Conservation (phyloP, 2,329 filamentous ascomycete genomes). For the Cadophora gregata region DNA sequence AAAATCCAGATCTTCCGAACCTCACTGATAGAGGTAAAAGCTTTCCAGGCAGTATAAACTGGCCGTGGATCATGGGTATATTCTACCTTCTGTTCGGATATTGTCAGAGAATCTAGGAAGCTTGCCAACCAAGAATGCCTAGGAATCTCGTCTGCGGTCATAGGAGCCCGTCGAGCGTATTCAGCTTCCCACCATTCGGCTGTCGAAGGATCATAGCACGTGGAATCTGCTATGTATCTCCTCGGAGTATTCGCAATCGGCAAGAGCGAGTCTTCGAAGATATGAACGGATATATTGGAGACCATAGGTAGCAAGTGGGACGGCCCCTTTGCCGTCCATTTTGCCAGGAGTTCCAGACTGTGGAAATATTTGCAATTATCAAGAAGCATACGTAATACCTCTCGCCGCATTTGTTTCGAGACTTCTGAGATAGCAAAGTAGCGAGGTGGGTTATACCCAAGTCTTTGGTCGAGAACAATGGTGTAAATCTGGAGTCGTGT, state of each 20-base stretch:
- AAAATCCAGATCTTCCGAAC: conserved; percentile 17
- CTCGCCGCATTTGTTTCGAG: conserved; percentile 19
- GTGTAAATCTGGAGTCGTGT: conserved; percentile 22
- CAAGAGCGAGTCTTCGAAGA: conserved; percentile 16
- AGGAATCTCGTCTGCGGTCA: background rate
- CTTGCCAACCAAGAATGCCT: background rate
- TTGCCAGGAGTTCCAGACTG: conserved; percentile 6
- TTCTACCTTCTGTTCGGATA: background rate
- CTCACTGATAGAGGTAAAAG: conserved; percentile 15
- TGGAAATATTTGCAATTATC: conserved; percentile 8
- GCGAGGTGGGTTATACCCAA: background rate
- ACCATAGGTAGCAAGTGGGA: conserved; percentile 15
- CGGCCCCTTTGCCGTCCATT: conserved; percentile 15
- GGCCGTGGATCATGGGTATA: background rate
- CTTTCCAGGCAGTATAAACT: conserved; percentile 14
- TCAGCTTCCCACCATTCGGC: background rate
- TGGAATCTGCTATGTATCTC: background rate
- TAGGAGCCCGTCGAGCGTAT: background rate
- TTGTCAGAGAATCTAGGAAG: background rate
- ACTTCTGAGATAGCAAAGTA: conserved; percentile 19
- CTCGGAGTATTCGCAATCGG: conserved; percentile 1
- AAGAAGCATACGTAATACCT: conserved; percentile 18
- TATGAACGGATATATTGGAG: conserved; percentile 10
- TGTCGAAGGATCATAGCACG: background rate
- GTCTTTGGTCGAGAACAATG: conserved; percentile 14